These are phyloP conservation scores for Elaeis guineensis DNA, from an alignment of 176 grass and related monocot genomes.

Conservation along the genomic window DNA sequence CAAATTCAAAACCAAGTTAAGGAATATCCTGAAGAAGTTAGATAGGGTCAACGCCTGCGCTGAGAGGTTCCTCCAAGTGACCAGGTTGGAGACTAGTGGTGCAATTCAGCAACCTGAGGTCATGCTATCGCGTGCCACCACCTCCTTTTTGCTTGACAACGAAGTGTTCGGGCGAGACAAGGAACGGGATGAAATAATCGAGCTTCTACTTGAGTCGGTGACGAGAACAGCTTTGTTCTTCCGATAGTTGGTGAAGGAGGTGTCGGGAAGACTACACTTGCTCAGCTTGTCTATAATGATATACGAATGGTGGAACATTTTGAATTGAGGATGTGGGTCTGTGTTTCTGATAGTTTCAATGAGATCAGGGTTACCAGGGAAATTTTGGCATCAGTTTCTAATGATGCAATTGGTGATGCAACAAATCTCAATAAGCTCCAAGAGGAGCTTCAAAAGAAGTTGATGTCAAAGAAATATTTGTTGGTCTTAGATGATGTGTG, in stretches of 20 bases:
- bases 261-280: constrained; percentile 55
- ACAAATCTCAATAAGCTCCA: constrained; percentile 20
- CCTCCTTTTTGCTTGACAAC: constrained; percentile 24
- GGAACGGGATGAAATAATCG: constrained; percentile 30
- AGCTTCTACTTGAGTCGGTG: constrained; percentile 24
- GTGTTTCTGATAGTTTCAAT: constrained; percentile 31
- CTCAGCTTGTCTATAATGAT: constrained; percentile 44
- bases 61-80: constrained; percentile 37
- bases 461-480: constrained; percentile 34
- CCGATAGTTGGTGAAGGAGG: constrained; percentile 46
- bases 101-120: constrained; percentile 17
- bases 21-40: constrained; percentile 32
- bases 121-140: constrained; percentile 21
- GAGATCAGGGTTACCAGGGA: constrained; percentile 33
- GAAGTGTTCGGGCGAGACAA: constrained; percentile 32
- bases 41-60: constrained; percentile 32
- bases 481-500: constrained; percentile 69
- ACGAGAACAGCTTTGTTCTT: constrained; percentile 13
- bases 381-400: constrained; percentile 39
- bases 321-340: constrained; percentile 45
- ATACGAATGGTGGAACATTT: constrained; percentile 27
- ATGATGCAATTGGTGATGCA: constrained; percentile 13
- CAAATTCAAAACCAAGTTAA: constrained; percentile 26
- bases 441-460: constrained; percentile 22
- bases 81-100: constrained; percentile 25